These are phyloP conservation scores for Tylopilus rubrobrunneus DNA, from an alignment of 768 basidiomycete genomes.

Conservation along the genomic window DNA sequence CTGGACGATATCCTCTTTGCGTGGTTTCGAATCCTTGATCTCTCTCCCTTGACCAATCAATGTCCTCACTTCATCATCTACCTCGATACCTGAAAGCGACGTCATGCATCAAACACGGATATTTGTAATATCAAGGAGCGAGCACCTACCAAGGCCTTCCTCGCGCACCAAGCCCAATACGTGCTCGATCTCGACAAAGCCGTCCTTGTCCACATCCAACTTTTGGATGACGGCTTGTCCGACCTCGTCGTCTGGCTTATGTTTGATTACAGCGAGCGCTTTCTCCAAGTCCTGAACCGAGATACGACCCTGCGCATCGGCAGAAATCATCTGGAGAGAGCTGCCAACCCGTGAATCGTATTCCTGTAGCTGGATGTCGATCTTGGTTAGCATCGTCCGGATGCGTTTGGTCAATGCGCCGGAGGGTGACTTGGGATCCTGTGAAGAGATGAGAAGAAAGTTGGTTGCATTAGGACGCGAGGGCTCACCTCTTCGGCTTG, in stretches of 20 bases:
- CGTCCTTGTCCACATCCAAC: constrained; percentile 93
- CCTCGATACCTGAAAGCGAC: constrained; percentile 56
- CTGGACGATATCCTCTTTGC: constrained; percentile 94
- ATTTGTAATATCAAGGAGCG: background rate
- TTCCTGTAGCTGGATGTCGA: constrained; percentile 86
- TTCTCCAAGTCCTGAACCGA: constrained; percentile 85
- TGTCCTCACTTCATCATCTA: constrained; percentile 81
- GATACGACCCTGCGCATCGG: constrained; percentile 84
- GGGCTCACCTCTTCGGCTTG: constrained; percentile 81
- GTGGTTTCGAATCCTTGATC: constrained; percentile 70
- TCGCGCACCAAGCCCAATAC: constrained; percentile 86
- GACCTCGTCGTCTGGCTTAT: constrained; percentile 85
- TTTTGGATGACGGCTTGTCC: constrained; percentile 87
- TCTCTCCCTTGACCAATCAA: constrained; percentile 83
- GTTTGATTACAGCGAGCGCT: constrained; percentile 90
- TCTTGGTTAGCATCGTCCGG: constrained; percentile 91
- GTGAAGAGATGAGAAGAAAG: background rate
- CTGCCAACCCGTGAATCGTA: constrained; percentile 87
- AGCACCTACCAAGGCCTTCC: constrained; percentile 69
- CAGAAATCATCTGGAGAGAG: constrained; percentile 81
- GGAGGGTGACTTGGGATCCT: constrained; percentile 75
- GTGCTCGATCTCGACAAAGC: constrained; percentile 93
- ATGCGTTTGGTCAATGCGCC: constrained; percentile 92
- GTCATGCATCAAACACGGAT: background rate
- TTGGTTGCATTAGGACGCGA: too few relatives aligned